These are phyloP conservation scores for Pleurozium schreberi DNA, from an alignment of 225 moss, liverwort and hornwort genomes.

Conservation along the genomic window DNA sequence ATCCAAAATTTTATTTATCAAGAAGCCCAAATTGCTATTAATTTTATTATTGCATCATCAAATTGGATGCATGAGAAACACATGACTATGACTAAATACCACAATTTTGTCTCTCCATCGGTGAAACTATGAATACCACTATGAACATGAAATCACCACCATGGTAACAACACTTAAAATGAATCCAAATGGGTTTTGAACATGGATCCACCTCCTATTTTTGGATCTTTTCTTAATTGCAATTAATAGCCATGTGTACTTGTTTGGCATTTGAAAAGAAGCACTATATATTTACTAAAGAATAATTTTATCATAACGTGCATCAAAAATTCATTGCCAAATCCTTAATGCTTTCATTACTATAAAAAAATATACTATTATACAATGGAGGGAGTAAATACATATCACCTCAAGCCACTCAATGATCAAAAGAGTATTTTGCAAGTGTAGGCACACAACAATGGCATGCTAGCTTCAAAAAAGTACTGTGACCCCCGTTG, in stretches of 20 bases:
- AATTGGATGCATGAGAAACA: too few relatives aligned
- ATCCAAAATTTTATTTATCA: too few relatives aligned
- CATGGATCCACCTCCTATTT: background rate
- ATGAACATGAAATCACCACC: too few relatives aligned
- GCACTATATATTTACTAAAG: background rate
- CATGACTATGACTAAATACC: too few relatives aligned
- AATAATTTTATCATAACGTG: background rate
- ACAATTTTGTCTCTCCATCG: too few relatives aligned
- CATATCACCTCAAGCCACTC: background rate
- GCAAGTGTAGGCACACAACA: background rate
- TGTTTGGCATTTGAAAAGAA: background rate
- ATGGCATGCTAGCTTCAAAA: too few relatives aligned
- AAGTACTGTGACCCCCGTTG: too few relatives aligned
- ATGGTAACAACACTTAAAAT: background rate
- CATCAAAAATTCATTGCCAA: background rate
- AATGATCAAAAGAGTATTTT: background rate
- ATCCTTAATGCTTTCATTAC: background rate
- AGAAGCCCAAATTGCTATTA: too few relatives aligned
- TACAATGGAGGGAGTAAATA: background rate
- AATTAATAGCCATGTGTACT: background rate
- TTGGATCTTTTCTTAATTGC: background rate
- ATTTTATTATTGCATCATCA: too few relatives aligned
- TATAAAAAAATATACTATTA: background rate
- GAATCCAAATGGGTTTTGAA: too few relatives aligned
- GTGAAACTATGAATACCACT: too few relatives aligned